Percentiles rank a stretch among this genome's conserved stretches.
Evolutionary conservation across 2,329 filamentous ascomycete genomes (phyloP).

Genomic region (Penicillium sp.): DNA sequence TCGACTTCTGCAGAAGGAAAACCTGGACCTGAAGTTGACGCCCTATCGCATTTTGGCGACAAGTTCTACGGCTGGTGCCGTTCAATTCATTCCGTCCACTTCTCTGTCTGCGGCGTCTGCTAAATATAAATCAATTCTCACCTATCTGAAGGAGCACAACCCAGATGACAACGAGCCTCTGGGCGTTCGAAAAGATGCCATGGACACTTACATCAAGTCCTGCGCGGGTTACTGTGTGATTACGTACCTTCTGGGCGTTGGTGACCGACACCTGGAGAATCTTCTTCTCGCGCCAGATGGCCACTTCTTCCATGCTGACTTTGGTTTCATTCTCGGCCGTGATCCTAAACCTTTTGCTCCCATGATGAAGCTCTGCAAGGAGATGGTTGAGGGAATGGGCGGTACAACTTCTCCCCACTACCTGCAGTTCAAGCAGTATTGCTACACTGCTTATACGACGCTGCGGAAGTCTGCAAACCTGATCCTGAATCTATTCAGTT

Average conservation of each 20-base stretch:
- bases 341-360: constrained; percentile 98
- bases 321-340: constrained; percentile 95
- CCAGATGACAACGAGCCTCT: constrained; percentile 81
- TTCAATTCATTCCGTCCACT: constrained; percentile 89
- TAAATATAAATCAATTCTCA: constrained; percentile 79
- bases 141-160: constrained; percentile 87
- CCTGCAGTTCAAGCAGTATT: constrained; percentile 89
- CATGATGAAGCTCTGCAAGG: constrained; percentile 93
- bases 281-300: constrained; percentile 86
- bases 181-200: constrained; percentile 86
- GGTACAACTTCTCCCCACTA: constrained; percentile 82
- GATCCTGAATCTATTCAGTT: constrained; percentile 90
- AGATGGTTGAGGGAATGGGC: constrained; percentile 99
- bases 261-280: constrained; percentile 94
- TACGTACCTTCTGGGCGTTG: constrained; percentile 95
- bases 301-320: constrained; percentile 98
- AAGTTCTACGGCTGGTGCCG: constrained; percentile 83
- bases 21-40: constrained; percentile 90
- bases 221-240: constrained; percentile 99
- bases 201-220: constrained; percentile 94
- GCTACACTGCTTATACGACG: constrained; percentile 91
- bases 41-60: constrained; percentile 97
- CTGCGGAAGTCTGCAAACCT: constrained; percentile 87
- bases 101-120: constrained; percentile 81
- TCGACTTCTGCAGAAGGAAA: constrained; percentile 91